Percentiles rank a stretch among this genome's conserved stretches.
Evolutionary conservation across 2,329 filamentous ascomycete genomes (phyloP).

Genomic region (Monosporascus sp.): DNA sequence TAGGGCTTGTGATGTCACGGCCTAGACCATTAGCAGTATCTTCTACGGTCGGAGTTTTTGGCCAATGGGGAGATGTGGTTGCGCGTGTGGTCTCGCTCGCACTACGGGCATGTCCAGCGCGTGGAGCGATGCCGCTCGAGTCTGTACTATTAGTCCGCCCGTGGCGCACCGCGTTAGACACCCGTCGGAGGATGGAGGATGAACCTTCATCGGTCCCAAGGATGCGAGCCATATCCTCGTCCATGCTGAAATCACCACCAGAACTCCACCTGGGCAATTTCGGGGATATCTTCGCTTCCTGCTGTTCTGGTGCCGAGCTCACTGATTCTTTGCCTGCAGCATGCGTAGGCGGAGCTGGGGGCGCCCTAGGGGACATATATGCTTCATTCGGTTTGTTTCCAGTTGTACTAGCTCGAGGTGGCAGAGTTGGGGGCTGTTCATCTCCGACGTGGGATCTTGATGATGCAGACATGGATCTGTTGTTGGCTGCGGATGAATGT

Average conservation of each 20-base stretch:
- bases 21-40: conserved; percentile 43
- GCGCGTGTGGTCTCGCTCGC: conserved; percentile 64
- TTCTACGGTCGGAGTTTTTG: conserved; percentile 60
- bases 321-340: conserved; percentile 43
- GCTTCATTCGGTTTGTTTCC: conserved; percentile 44
- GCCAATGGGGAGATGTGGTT: conserved; percentile 64
- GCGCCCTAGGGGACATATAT: conserved; percentile 55
- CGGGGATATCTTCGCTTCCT: conserved; percentile 53
- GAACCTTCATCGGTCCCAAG: conserved; percentile 71
- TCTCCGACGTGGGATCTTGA: conserved; percentile 19
- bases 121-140: conserved; percentile 37
- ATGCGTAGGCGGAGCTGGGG: conserved; percentile 47
- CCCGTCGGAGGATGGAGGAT: conserved; percentile 76
- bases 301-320: conserved; percentile 34
- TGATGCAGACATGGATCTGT: conserved; percentile 11
- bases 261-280: conserved; percentile 70
- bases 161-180: conserved; percentile 92
- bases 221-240: conserved; percentile 91
- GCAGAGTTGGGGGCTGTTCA: conserved; percentile 20
- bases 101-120: conserved; percentile 53
- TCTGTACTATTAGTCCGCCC: conserved; percentile 82
- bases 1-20: conserved; percentile 68
- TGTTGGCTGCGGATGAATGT: conserved; percentile 28
- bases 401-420: conserved; percentile 19
- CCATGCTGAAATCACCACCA: conserved; percentile 86